Percentiles rank a stretch among this genome's conserved stretches.
These are phyloP conservation scores for Lepiota subincarnata DNA, from an alignment of 768 basidiomycete genomes.

Conservation along the genomic window DNA sequence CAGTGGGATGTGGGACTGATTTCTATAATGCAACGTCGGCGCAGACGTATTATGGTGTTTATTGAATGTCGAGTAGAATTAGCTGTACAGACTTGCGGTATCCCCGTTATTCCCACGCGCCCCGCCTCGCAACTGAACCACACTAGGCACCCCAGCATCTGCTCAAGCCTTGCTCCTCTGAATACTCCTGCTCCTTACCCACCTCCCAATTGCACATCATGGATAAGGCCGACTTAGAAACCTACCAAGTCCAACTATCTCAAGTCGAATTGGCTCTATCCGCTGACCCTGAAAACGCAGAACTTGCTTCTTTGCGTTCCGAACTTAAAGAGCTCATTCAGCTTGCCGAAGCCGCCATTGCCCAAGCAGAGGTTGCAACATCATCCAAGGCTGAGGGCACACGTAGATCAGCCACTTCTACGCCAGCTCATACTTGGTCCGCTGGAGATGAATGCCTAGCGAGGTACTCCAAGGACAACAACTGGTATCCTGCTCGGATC, in stretches of 20 bases:
- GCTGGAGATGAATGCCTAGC: slow-evolving; percentile 86
- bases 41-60: too few species aligned
- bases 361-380: slow-evolving; percentile 57
- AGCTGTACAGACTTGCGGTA: too few species aligned
- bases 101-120: slow-evolving; percentile 12
- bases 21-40: too few species aligned
- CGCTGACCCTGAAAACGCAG: slow-evolving; percentile 68
- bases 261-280: slow-evolving; percentile 81
- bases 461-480: slow-evolving; percentile 79
- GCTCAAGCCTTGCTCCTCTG: slow-evolving; percentile 1
- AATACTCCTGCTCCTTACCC: background rate
- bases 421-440: slow-evolving; percentile 56
- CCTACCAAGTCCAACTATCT: slow-evolving; percentile 85
- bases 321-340: slow-evolving; percentile 83
- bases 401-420: slow-evolving; percentile 28
- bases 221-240: slow-evolving; percentile 79
- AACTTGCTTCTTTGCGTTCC: slow-evolving; percentile 66
- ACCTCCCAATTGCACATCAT: slow-evolving; percentile 22
- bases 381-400: slow-evolving; percentile 32
- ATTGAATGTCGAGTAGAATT: too few species aligned
- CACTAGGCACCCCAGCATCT: background rate
- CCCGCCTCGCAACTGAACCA: background rate
- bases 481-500: slow-evolving; percentile 88
- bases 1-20: slow-evolving; percentile 57
- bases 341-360: slow-evolving; percentile 68